phyloP scores from a whole-genome alignment of 768 basidiomycete genomes.

The Tulasnella sp. region DNA sequence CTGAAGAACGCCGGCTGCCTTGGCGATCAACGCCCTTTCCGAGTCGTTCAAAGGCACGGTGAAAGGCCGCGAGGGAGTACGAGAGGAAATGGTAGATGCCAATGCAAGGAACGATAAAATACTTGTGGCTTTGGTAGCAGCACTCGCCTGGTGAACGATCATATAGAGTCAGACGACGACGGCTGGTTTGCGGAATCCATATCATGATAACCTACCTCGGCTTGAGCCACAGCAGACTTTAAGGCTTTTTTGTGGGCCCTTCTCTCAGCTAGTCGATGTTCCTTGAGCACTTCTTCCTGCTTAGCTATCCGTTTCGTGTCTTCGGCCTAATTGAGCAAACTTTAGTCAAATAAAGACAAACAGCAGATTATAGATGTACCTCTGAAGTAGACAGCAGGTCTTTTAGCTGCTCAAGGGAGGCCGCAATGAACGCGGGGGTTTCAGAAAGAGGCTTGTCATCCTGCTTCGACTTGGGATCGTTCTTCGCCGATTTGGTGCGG shows the following conservation, averaged over 20 bases:
- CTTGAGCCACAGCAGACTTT: background rate
- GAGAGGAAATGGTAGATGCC: conserved; percentile 10
- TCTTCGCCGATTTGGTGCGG: conserved; percentile 59
- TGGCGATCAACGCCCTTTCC: conserved; percentile 46
- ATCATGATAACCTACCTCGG: background rate
- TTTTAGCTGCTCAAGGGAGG: conserved; percentile 65
- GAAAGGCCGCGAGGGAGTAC: background rate
- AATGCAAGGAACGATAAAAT: conserved; percentile 13
- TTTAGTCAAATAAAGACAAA: background rate
- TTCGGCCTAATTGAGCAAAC: background rate
- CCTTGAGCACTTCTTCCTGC: background rate
- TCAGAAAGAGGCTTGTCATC: conserved; percentile 71
- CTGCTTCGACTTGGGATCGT: conserved; percentile 66
- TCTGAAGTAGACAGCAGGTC: conserved; percentile 79
- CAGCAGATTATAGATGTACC: conserved; percentile 33
- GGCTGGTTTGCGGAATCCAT: background rate
- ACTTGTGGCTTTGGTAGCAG: background rate
- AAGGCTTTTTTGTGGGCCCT: background rate
- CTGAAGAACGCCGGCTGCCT: conserved; percentile 42
- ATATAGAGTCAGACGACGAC: background rate
- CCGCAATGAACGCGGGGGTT: conserved; percentile 65
- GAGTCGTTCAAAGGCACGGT: conserved; percentile 26
- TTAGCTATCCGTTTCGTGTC: background rate
- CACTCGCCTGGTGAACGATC: background rate
- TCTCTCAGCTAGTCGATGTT: background rate